These are phyloP conservation scores for Aspergillus pseudonomiae DNA, from an alignment of 2,329 filamentous ascomycete species.

Conservation along the genomic window DNA sequence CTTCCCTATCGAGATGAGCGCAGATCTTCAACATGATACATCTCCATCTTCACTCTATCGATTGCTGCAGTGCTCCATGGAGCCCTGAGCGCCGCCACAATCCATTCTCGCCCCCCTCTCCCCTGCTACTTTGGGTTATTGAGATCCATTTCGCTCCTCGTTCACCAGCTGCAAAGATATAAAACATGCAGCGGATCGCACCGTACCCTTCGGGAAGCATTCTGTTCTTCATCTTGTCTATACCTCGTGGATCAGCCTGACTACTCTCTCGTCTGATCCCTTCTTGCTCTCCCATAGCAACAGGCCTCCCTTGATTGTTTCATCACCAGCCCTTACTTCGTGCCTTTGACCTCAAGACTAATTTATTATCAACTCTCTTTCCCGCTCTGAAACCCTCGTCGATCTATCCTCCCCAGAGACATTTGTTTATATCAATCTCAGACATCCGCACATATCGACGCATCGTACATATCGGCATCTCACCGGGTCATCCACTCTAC, in stretches of 20 bases:
- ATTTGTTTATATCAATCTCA: slow-evolving; percentile 12
- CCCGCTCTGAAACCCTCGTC: background rate
- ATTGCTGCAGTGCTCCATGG: slow-evolving; percentile 20
- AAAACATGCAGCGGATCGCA: slow-evolving; percentile 38
- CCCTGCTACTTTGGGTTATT: background rate
- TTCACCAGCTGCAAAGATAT: slow-evolving; percentile 35
- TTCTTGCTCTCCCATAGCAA: slow-evolving; percentile 15
- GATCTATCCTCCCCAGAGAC: background rate
- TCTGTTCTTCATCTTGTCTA: slow-evolving; percentile 28
- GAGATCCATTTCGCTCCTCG: slow-evolving; percentile 19
- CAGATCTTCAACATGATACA: slow-evolving; percentile 23
- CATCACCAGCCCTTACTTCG: slow-evolving; percentile 3
- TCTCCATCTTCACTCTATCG: slow-evolving; percentile 17
- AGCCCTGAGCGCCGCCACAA: slow-evolving; percentile 23
- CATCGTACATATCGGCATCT: slow-evolving; percentile 13
- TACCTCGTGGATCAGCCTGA: slow-evolving; percentile 30
- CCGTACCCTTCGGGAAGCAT: slow-evolving; percentile 21
- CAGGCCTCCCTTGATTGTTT: slow-evolving; percentile 19
- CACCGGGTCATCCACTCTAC: slow-evolving; percentile 15
- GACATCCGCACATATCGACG: slow-evolving; percentile 11
- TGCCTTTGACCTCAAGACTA: background rate
- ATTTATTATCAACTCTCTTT: background rate
- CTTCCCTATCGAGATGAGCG: slow-evolving; percentile 26
- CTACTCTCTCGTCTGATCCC: slow-evolving; percentile 12
- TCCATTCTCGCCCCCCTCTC: slow-evolving; percentile 1